phyloP scores from a whole-genome alignment of 441 rosid genomes.

The Pelargonium exstipulatum region DNA sequence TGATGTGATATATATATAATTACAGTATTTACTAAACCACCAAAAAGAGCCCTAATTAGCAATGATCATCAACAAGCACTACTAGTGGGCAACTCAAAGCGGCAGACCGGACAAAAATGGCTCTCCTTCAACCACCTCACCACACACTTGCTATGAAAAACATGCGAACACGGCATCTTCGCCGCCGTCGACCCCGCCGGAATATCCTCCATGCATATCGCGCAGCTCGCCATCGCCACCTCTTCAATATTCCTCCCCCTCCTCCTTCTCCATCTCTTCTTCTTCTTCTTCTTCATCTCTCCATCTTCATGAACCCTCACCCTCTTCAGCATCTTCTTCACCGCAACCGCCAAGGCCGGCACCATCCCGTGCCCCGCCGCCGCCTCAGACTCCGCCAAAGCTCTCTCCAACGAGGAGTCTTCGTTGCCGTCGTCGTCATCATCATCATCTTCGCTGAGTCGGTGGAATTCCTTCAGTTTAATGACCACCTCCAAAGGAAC shows the following conservation, averaged over 20 bases:
- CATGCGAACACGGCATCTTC: constrained; percentile 15
- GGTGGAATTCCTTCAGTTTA: no score
- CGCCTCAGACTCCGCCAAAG: background rate
- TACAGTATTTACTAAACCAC: no score
- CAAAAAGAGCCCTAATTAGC: no score
- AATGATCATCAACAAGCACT: background rate
- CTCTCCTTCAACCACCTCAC: constrained; percentile 14
- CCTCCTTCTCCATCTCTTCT: no score
- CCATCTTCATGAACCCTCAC: constrained; percentile 17
- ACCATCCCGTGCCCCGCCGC: background rate
- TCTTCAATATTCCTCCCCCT: no score
- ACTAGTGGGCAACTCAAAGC: constrained; percentile 16
- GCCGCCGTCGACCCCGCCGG: background rate
- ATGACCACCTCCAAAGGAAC: no score
- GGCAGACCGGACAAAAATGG: constrained; percentile 20
- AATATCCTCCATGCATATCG: no score
- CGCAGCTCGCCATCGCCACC: no score
- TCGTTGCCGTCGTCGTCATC: no score
- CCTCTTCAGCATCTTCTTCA: background rate
- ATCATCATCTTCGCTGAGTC: no score
- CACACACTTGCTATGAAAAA: constrained; percentile 16
- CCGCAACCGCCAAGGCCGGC: background rate
- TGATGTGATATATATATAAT: no score
- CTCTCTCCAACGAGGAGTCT: no score
- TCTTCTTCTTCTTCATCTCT: constrained; percentile 17